These are phyloP conservation scores for Coix lacrymajobi DNA, from an alignment of 176 grass and related monocot genomes.

Conservation along the genomic window DNA sequence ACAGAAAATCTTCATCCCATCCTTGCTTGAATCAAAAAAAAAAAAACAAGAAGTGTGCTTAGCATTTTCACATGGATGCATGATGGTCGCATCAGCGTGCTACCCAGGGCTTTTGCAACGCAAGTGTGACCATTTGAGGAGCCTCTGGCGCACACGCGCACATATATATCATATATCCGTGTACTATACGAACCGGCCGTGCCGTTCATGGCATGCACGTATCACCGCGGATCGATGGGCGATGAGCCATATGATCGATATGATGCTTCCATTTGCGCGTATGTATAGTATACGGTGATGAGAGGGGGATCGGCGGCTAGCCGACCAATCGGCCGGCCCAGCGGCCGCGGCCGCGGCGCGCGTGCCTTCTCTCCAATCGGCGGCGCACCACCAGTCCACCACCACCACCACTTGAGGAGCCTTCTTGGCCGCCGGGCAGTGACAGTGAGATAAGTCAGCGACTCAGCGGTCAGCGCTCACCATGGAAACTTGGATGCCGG, in stretches of 20 bases:
- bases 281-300: no score
- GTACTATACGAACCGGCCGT: not conserved
- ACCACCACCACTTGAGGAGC: not conserved
- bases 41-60: not conserved
- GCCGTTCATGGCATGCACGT: not conserved
- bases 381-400: no score
- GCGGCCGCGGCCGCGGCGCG: no score
- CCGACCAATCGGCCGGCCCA: not conserved
- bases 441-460: not conserved
- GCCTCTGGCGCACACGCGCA: not conserved
- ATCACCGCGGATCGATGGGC: not conserved
- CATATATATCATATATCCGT: no score
- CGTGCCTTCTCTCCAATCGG: not conserved
- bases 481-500: not conserved
- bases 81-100: not conserved
- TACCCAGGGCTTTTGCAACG: not conserved
- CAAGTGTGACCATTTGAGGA: not conserved
- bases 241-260: not conserved
- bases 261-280: not conserved
- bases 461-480: not conserved
- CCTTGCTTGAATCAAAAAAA: no score
- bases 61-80: not conserved
- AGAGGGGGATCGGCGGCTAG: no score
- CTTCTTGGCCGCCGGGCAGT: not conserved
- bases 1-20: not conserved